A percentile compares a stretch with the other conserved stretches of the same genome.
Conservation (phyloP, 257 asterid genomes). For the Solanum corneliomulleri region DNA sequence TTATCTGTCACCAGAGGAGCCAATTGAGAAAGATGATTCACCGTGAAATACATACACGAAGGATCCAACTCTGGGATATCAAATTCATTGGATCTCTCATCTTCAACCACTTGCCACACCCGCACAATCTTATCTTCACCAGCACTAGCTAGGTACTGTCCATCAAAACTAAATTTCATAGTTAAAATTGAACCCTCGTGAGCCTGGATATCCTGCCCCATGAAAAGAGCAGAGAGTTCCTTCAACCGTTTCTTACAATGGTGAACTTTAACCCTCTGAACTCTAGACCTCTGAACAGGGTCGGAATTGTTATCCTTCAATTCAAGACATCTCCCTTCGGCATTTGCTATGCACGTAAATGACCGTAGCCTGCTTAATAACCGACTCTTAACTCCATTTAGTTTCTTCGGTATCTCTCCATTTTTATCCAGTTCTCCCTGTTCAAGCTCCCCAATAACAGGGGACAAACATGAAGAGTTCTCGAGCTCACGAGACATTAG, state of each 20-base stretch:
- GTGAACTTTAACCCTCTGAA: slow-evolving; percentile 51
- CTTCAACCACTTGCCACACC: slow-evolving; percentile 87
- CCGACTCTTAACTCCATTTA: slow-evolving; percentile 30
- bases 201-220: slow-evolving; percentile 71
- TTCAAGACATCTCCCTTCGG: slow-evolving; percentile 14
- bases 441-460: slow-evolving; percentile 7
- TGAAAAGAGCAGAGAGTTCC: slow-evolving; percentile 78
- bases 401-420: slow-evolving; percentile 7
- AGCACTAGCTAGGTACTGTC: slow-evolving; percentile 73
- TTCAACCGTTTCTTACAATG: slow-evolving; percentile 38
- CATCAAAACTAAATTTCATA: slow-evolving; percentile 81
- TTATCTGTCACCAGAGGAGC: slow-evolving; percentile 43
- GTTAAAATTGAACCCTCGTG: slow-evolving; percentile 73
- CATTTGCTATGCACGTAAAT: slow-evolving; percentile 30
- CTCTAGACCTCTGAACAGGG: slow-evolving; percentile 18
- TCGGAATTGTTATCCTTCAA: not conserved
- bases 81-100: slow-evolving; percentile 43
- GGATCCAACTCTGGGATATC: slow-evolving; percentile 68
- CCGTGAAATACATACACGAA: slow-evolving; percentile 70
- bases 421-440: slow-evolving; percentile 20
- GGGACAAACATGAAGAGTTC: slow-evolving; percentile 4
- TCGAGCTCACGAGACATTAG: slow-evolving; percentile 13
- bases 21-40: slow-evolving; percentile 61
- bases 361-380: slow-evolving; percentile 51
- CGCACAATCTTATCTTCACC: slow-evolving; percentile 74